A percentile compares a stretch with the other conserved stretches of the same genome.
Evolutionary conservation across 441 rosid genomes (phyloP).

Genomic region (Euphorbia corollata): DNA sequence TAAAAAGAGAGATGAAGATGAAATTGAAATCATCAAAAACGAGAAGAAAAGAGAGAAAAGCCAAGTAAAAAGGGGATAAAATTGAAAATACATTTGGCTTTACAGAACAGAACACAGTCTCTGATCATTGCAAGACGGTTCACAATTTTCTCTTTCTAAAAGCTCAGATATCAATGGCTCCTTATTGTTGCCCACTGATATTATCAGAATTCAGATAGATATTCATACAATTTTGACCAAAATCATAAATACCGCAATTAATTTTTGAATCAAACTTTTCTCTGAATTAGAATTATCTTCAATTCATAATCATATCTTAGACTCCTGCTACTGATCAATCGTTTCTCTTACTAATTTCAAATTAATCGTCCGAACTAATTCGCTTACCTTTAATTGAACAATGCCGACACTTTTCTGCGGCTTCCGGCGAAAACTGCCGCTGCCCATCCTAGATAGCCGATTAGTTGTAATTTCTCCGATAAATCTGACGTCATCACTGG

Average conservation of each 20-base stretch:
- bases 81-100: constrained; percentile 2
- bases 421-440: constrained; percentile 54
- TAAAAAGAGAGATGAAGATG: constrained; percentile 8
- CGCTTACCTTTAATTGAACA: constrained; percentile 75
- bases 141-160: constrained; percentile 12
- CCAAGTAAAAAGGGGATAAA: not conserved
- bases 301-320: constrained; percentile 20
- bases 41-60: constrained; percentile 3
- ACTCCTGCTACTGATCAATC: not conserved
- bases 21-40: not conserved
- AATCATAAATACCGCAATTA: constrained; percentile 18
- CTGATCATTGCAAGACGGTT: constrained; percentile 31
- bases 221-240: constrained; percentile 18
- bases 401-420: constrained; percentile 70
- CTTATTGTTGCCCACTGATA: constrained; percentile 19
- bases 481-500: constrained; percentile 56
- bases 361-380: not conserved
- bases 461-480: constrained; percentile 66
- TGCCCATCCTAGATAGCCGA: constrained; percentile 50
- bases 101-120: constrained; percentile 4
- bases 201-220: constrained; percentile 4
- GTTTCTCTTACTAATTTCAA: not conserved
- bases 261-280: constrained; percentile 25
- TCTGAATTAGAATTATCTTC: constrained; percentile 20
- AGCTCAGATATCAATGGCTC: constrained; percentile 34